phyloP scores from a whole-genome alignment of 352 stramenopile species.

The Peronosclerospora sorghi region DNA sequence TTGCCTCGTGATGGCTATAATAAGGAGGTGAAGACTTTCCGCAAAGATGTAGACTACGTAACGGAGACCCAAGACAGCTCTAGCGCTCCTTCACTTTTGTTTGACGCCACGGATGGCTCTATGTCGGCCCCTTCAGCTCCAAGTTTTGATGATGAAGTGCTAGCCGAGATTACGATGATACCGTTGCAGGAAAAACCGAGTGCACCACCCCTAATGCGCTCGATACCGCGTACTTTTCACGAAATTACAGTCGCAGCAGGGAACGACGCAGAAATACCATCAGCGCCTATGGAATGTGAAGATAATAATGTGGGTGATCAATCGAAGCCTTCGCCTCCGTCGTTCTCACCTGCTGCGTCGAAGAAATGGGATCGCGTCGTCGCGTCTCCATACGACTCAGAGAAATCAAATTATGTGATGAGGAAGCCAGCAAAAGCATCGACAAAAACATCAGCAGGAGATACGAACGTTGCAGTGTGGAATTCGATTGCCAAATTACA shows the following conservation, averaged over 20 bases:
- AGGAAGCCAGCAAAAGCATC: conserved; percentile 5
- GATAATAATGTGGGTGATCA: conserved; percentile 8
- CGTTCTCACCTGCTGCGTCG: conserved; percentile 29
- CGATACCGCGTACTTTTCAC: conserved; percentile 19
- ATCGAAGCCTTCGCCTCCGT: conserved; percentile 22
- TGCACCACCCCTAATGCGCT: conserved; percentile 7
- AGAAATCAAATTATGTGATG: conserved; percentile 12
- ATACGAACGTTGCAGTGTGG: conserved; percentile 22
- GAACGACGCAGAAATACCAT: conserved; percentile 7
- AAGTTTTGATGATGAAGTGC: conserved; percentile 9
- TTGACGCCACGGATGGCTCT: not conserved
- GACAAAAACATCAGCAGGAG: conserved; percentile 11
- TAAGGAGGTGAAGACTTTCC: not conserved
- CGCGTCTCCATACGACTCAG: conserved; percentile 5
- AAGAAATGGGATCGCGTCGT: conserved; percentile 29
- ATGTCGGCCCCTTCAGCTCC: conserved; percentile 20
- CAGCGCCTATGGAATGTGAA: conserved; percentile 21
- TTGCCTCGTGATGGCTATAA: conserved; percentile 3
- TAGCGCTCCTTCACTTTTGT: not conserved
- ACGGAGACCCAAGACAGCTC: not conserved
- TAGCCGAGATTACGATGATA: not conserved
- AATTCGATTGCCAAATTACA: conserved; percentile 39
- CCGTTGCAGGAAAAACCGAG: conserved; percentile 8
- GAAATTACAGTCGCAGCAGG: conserved; percentile 10
- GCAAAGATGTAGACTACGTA: not conserved